phyloP scores from a whole-genome alignment of 345 rosid genomes.

The Erodium maritimum region DNA sequence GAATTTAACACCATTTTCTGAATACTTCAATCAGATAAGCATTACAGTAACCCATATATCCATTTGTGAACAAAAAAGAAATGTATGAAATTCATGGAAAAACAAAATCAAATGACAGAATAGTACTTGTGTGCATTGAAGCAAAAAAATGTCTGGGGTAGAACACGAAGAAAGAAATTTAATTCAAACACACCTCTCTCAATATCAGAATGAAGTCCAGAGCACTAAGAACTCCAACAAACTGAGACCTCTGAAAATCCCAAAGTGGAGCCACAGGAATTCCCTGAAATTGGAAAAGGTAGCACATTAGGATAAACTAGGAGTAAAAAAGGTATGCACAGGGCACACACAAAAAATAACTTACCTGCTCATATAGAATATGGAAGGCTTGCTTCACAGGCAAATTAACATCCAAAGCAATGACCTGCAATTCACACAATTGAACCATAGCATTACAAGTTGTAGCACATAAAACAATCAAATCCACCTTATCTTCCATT shows the following conservation, averaged over 20 bases:
- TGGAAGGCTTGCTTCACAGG: slow-evolving; percentile 99
- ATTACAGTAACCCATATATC: too few species aligned
- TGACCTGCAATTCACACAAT: slow-evolving; percentile 39
- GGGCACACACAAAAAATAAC: slow-evolving; percentile 2
- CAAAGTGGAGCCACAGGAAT: slow-evolving; percentile 65
- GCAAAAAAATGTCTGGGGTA: not conserved
- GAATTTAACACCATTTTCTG: not conserved
- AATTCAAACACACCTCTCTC: slow-evolving; percentile 34
- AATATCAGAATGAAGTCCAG: slow-evolving; percentile 58
- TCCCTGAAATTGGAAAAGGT: slow-evolving; percentile 33
- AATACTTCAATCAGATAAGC: not conserved
- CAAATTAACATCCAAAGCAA: slow-evolving; percentile 82
- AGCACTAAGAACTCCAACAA: slow-evolving; percentile 66
- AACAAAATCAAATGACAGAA: not conserved
- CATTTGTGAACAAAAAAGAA: too few species aligned
- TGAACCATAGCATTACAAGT: not conserved
- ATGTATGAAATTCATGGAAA: not conserved
- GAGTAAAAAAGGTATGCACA: not conserved
- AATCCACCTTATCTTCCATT: not conserved
- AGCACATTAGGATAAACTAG: slow-evolving; percentile 14
- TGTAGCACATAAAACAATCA: not conserved
- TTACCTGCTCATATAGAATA: slow-evolving; percentile 89
- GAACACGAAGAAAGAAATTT: too few species aligned
- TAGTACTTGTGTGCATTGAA: too few species aligned
- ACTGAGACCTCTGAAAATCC: slow-evolving; percentile 51